phyloP scores from a whole-genome alignment of 345 rosid genomes.

The Linum usitatissimum region DNA sequence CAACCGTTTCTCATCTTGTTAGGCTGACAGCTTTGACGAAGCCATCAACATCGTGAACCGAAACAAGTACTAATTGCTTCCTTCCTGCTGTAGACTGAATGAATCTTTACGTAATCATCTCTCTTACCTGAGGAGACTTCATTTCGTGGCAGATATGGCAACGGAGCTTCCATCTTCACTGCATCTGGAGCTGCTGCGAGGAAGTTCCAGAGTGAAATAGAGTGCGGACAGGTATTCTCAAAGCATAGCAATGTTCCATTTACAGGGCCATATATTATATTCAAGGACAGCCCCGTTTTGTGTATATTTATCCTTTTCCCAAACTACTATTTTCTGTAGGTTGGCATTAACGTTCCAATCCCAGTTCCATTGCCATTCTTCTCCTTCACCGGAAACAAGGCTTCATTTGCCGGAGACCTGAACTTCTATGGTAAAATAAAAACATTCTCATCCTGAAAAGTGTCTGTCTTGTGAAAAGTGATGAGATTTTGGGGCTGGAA shows the following conservation, averaged over 20 bases:
- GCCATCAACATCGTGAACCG: slow-evolving; percentile 70
- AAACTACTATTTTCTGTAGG: slow-evolving; percentile 24
- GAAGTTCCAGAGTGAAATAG: slow-evolving; percentile 87
- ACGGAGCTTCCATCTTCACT: slow-evolving; percentile 90
- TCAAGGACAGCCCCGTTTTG: background rate
- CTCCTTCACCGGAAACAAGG: slow-evolving; percentile 89
- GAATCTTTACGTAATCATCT: slow-evolving; percentile 1
- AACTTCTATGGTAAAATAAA: slow-evolving; percentile 71
- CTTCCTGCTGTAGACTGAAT: background rate
- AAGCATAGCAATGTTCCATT: background rate
- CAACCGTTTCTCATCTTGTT: slow-evolving; percentile 12
- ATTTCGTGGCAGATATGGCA: slow-evolving; percentile 56
- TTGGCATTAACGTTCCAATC: slow-evolving; percentile 93
- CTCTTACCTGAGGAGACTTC: slow-evolving; percentile 2
- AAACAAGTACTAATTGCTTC: slow-evolving; percentile 44
- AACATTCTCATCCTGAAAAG: background rate
- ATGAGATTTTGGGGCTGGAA: background rate
- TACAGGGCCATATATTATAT: too few species aligned
- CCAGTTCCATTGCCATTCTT: slow-evolving; percentile 96
- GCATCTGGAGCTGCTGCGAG: slow-evolving; percentile 87
- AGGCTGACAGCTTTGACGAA: slow-evolving; percentile 87
- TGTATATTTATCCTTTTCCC: background rate
- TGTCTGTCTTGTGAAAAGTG: background rate
- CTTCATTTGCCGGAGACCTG: slow-evolving; percentile 92
- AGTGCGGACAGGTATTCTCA: slow-evolving; percentile 79